Evolutionary conservation across 805 yeast genomes (phyloP).

Genomic region (Hanseniaspora singularis): DNA sequence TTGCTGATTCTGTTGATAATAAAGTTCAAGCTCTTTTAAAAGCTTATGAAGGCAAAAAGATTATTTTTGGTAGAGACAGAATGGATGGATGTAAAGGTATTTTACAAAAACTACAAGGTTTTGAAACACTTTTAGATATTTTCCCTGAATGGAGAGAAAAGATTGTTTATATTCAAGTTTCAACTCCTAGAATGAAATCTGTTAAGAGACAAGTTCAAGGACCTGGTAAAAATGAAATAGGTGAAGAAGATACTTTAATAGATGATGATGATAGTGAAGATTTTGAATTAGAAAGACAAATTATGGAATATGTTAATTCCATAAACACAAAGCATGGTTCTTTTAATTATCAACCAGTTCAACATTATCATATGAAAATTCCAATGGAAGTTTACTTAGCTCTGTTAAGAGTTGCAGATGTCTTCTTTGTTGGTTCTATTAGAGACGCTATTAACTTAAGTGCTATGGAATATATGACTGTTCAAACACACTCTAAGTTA

Average conservation of each 20-base stretch:
- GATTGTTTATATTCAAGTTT: conserved; percentile 83
- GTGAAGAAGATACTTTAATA: conserved; percentile 16
- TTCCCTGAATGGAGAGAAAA: conserved; percentile 85
- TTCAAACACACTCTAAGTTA: conserved; percentile 45
- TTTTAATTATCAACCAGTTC: conserved; percentile 73
- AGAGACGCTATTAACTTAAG: conserved; percentile 97
- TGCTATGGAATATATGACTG: conserved; percentile 78
- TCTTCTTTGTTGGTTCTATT: conserved; percentile 77
- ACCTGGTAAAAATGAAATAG: conserved; percentile 23
- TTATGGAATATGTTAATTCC: conserved; percentile 64
- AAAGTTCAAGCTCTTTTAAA: conserved; percentile 55
- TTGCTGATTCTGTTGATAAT: conserved; percentile 38
- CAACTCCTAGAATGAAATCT: conserved; percentile 42
- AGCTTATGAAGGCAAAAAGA: conserved; percentile 52
- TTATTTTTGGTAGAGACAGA: conserved; percentile 89
- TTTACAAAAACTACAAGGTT: conserved; percentile 82
- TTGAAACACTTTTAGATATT: conserved; percentile 74
- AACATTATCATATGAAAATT: conserved; percentile 83
- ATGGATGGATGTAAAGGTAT: conserved; percentile 88
- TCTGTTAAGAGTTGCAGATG: conserved; percentile 73
- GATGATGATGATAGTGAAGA: conserved; percentile 30
- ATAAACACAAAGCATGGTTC: conserved; percentile 80
- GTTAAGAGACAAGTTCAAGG: conserved; percentile 32
- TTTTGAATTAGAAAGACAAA: conserved; percentile 62
- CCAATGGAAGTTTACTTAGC: conserved; percentile 84